Conservation (phyloP, 495 filamentous ascomycete species). For the Parathielavia appendiculata region DNA sequence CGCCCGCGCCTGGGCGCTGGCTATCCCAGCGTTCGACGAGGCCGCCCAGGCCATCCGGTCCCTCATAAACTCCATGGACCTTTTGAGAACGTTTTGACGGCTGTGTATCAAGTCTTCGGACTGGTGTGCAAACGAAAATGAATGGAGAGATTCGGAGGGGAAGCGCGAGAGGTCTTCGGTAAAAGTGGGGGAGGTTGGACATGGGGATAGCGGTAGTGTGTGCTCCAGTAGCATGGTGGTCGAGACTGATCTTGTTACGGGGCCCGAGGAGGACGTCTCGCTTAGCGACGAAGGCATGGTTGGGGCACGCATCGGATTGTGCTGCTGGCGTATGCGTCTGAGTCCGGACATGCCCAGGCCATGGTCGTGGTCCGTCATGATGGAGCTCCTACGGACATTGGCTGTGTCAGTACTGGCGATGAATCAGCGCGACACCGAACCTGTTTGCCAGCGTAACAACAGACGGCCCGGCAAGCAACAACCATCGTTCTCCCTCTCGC, state of each 20-base stretch:
- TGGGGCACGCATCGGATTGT: slow-evolving; percentile 55
- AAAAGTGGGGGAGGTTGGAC: slow-evolving; percentile 65
- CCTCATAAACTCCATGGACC: slow-evolving; percentile 95
- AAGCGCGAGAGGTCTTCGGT: slow-evolving; percentile 88
- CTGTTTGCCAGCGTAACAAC: slow-evolving; percentile 19
- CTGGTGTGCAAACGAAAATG: slow-evolving; percentile 96
- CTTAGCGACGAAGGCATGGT: slow-evolving; percentile 58
- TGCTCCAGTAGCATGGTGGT: slow-evolving; percentile 50
- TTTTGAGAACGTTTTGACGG: slow-evolving; percentile 87
- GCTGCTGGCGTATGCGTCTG: slow-evolving; percentile 86
- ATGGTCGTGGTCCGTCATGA: slow-evolving; percentile 56
- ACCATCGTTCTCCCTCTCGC: not conserved
- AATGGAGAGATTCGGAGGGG: slow-evolving; percentile 92
- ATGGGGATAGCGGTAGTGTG: slow-evolving; percentile 47
- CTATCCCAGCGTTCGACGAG: slow-evolving; percentile 47
- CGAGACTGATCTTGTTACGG: slow-evolving; percentile 57
- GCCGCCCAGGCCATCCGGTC: slow-evolving; percentile 80
- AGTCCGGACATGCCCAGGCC: slow-evolving; percentile 67
- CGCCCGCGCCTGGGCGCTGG: slow-evolving; percentile 74
- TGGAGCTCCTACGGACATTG: slow-evolving; percentile 37
- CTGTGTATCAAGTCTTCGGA: slow-evolving; percentile 86
- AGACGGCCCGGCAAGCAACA: not conserved
- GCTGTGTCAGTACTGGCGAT: slow-evolving; percentile 27
- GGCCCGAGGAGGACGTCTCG: slow-evolving; percentile 55
- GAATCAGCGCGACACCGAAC: not conserved